These are phyloP conservation scores for Sporisorium exsertum DNA, from an alignment of 1,284 basidiomycete species.

Conservation along the genomic window DNA sequence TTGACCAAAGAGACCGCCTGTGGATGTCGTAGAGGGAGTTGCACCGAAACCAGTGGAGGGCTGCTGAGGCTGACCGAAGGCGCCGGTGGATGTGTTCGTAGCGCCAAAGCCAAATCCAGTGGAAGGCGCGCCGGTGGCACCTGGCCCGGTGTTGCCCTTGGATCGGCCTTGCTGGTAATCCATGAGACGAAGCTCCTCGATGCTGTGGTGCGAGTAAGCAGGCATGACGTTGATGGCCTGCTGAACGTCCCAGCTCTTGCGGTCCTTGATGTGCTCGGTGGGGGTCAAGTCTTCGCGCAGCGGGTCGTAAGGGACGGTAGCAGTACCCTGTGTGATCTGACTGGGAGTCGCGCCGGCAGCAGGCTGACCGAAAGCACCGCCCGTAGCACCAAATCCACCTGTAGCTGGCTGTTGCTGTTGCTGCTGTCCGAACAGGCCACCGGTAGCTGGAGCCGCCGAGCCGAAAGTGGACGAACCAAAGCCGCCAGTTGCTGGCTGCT, in stretches of 20 bases:
- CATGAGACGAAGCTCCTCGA: conserved; percentile 61
- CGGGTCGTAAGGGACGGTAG: conserved; percentile 58
- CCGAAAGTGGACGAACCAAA: conserved; percentile 53
- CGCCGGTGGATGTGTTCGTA: conserved; percentile 24
- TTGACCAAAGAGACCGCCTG: conserved; percentile 57
- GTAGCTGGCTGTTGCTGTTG: conserved; percentile 40
- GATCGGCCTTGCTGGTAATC: conserved; percentile 60
- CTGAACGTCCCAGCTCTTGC: conserved; percentile 62
- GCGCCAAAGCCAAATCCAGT: conserved; percentile 57
- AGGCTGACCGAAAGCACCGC: conserved; percentile 43
- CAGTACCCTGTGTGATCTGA: conserved; percentile 60
- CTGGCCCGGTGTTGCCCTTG: conserved; percentile 58
- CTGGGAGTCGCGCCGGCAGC: conserved; percentile 24
- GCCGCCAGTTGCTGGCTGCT: conserved; percentile 38
- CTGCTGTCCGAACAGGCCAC: conserved; percentile 47
- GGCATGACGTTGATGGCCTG: conserved; percentile 62
- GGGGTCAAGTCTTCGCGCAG: conserved; percentile 57
- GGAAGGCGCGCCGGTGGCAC: conserved; percentile 35
- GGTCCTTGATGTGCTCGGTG: conserved; percentile 59
- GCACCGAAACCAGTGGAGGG: conserved; percentile 52
- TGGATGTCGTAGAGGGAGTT: conserved; percentile 15
- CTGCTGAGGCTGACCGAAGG: conserved; percentile 57
- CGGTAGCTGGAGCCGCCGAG: conserved; percentile 14
- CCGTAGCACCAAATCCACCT: conserved; percentile 44
- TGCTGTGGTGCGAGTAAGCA: conserved; percentile 55